Evolutionary conservation across 2,329 filamentous ascomycete species (phyloP).

Genomic region (Alternaria burnsii): DNA sequence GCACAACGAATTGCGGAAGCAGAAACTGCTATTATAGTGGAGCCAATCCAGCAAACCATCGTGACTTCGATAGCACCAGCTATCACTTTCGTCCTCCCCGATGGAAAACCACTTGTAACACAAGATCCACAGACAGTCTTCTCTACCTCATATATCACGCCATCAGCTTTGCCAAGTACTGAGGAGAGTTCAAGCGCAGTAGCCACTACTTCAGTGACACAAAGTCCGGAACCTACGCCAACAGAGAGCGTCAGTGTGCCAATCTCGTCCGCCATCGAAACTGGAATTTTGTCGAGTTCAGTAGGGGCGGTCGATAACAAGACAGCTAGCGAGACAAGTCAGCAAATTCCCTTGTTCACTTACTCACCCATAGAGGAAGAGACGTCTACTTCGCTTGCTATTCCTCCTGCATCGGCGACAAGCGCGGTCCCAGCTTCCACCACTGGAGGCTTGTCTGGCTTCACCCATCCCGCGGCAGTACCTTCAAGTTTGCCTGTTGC

Average conservation of each 20-base stretch:
- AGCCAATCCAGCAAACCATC: conserved; percentile 43
- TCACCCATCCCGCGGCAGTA: conserved; percentile 25
- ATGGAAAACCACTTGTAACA: conserved; percentile 45
- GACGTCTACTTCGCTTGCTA: conserved; percentile 13
- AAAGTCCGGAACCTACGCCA: conserved; percentile 14
- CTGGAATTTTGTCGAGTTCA: conserved; percentile 18
- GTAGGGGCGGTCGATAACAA: conserved; percentile 24
- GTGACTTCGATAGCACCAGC: conserved; percentile 37
- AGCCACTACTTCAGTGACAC: conserved; percentile 7
- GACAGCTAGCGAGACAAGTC: conserved; percentile 24
- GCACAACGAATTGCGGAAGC: conserved; percentile 29
- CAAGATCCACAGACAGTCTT: conserved; percentile 38
- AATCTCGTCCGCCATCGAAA: conserved; percentile 8
- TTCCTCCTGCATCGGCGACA: conserved; percentile 16
- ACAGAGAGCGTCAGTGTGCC: conserved; percentile 15
- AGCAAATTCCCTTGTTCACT: conserved; percentile 32
- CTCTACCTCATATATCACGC: conserved; percentile 43
- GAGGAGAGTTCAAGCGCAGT: conserved; percentile 22
- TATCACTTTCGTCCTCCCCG: conserved; percentile 44
- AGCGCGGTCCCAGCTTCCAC: conserved; percentile 16
- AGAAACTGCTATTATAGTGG: conserved; percentile 45
- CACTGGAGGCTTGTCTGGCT: conserved; percentile 32
- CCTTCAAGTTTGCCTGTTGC: conserved; percentile 9
- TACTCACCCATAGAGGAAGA: conserved; percentile 35
- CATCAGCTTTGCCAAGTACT: conserved; percentile 25